These are phyloP conservation scores for Heterobasidion irregulare DNA, from an alignment of 1,284 basidiomycete species.

Conservation along the genomic window DNA sequence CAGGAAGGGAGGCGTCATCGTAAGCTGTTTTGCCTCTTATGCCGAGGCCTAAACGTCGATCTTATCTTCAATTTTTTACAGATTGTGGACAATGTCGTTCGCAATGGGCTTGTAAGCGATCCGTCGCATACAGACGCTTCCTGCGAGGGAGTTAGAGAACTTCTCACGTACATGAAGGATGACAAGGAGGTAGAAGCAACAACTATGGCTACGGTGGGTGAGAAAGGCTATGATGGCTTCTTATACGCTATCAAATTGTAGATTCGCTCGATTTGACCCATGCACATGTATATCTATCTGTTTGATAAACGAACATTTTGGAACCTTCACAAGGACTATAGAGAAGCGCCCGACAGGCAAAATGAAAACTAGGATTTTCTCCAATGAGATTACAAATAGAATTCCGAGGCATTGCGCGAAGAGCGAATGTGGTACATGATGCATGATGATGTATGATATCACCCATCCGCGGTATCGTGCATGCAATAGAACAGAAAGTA, in stretches of 20 bases:
- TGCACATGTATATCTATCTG: not conserved
- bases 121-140: constrained; percentile 25
- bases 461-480: too few species aligned
- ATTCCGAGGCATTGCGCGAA: too few species aligned
- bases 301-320: too few species aligned
- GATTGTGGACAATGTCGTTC: constrained; percentile 60
- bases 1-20: constrained; percentile 45
- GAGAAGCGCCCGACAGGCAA: too few species aligned
- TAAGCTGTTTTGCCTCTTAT: constrained; percentile 17
- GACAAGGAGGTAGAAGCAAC: constrained; percentile 52
- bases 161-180: constrained; percentile 39
- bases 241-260: constrained; percentile 30
- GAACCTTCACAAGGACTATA: not conserved
- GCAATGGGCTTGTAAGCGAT: constrained; percentile 38
- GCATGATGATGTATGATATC: too few species aligned
- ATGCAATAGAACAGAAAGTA: constrained; percentile 6
- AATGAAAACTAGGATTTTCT: too few species aligned
- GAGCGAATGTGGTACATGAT: too few species aligned
- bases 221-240: constrained; percentile 58
- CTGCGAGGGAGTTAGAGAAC: constrained; percentile 37
- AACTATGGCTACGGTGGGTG: constrained; percentile 50
- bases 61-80: constrained; percentile 11
- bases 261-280: not conserved
- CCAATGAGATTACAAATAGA: too few species aligned
- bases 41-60: not conserved